Conservation (phyloP, 306 rosid genomes). For the Medicago lupulina region DNA sequence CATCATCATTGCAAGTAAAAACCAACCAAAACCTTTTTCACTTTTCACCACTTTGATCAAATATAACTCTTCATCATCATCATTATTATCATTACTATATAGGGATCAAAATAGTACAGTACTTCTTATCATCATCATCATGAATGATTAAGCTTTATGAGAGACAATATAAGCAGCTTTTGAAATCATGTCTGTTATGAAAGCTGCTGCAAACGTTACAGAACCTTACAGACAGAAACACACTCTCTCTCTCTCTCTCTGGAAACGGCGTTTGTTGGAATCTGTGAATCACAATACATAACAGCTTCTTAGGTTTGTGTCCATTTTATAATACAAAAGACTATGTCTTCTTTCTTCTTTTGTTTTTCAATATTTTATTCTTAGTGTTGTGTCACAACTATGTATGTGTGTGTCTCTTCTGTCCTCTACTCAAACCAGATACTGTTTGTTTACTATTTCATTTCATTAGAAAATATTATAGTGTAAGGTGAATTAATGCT, state of each 20-base stretch:
- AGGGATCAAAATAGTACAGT: background rate
- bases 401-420: conserved; percentile 24
- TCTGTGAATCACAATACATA: conserved; percentile 10
- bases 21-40: background rate
- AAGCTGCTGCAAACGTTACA: conserved; percentile 28
- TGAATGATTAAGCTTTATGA: conserved; percentile 34
- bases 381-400: conserved; percentile 28
- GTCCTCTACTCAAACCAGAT: background rate
- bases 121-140: background rate
- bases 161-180: conserved; percentile 15
- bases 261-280: conserved; percentile 39
- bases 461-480: background rate
- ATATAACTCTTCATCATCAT: background rate
- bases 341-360: background rate
- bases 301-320: conserved; percentile 18
- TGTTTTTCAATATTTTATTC: conserved; percentile 14
- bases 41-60: conserved; percentile 15
- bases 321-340: conserved; percentile 33
- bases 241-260: background rate
- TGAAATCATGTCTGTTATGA: conserved; percentile 29
- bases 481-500: conserved; percentile 14
- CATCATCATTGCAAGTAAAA: conserved; percentile 15
- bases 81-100: background rate
- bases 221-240: background rate
- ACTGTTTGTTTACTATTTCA: conserved; percentile 2